Evolutionary conservation across 495 filamentous ascomycete genomes (phyloP), one percentile per base, ranked within the genome.

Genomic region (Astrothelium macrocarpum): DNA sequence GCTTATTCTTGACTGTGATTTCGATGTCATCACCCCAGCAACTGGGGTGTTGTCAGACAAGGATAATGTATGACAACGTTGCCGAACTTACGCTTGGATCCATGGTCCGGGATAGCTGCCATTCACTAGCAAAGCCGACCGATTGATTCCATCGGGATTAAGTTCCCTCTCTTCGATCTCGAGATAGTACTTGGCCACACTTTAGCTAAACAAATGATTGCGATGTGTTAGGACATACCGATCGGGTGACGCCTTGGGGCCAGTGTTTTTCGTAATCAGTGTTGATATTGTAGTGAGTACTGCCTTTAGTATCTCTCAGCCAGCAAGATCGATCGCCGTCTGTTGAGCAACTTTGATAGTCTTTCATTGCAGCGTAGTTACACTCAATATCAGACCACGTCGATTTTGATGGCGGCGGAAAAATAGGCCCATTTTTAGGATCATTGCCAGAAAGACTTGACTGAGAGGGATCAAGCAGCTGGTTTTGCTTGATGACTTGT

Each of bases 1-100:
- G 32, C 23, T 72, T 72, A 23, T 61, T 70, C 1, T 73, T 78
- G 25, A 73, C 70, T 28, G 62, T 71, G 32, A 73, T 60, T 2
- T 80, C 61, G 34, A 87, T 72, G 9, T 3, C 25, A 56, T 3
- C 43, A 28, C 29, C 25, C 34, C 14, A 39, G 5, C 14, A 39
- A 39, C n/a, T 5, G 34, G 5, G 34, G 5, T 39, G 14, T 5
- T 39, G 34, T 39, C 5, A 39, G 5, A 14, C 34, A 39, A 14
- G 14, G 34, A 39, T 39, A 39, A 39, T 5, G 5, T 14, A 39
- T 39, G 34, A 5, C 5, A 39, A 39, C 34, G 14, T 39, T 14
- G 34, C 34, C 34, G 5, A 5, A 39, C n/a, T 5, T 14, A 39
- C 14, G 34, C 34, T 14, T 39, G 34, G 5, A 39, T 39, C 34